Conservation (phyloP, 73 alveolate species). For the Durusdinium trenchii region DNA sequence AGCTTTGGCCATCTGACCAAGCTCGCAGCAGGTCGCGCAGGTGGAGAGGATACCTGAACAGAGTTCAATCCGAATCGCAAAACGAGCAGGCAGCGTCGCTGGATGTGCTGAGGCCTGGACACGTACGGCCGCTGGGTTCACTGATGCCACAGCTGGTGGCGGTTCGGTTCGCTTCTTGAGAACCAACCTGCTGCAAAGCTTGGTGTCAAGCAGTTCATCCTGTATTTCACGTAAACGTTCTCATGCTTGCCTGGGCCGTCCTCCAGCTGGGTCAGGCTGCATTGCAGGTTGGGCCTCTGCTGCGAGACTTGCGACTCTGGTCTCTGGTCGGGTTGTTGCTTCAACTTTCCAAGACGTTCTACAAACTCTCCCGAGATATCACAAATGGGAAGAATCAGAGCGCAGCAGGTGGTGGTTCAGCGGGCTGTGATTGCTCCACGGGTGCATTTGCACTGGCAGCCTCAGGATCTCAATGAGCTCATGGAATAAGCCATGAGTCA, state of each 20-base stretch:
- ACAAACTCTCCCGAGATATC: not conserved
- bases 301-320: too few relatives aligned
- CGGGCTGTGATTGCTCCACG: too few relatives aligned
- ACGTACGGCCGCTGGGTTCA: conserved; percentile 12
- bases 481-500: not conserved
- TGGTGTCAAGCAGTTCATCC: not conserved
- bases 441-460: not conserved
- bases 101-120: not conserved
- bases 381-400: not conserved
- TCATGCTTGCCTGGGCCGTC: conserved; percentile 74
- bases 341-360: not conserved
- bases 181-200: conserved; percentile 18
- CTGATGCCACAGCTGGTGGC: not conserved
- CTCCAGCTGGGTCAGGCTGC: conserved; percentile 90
- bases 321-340: too few relatives aligned
- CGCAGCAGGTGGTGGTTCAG: not conserved
- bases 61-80: not conserved
- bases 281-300: conserved; percentile 52
- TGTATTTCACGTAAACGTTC: not conserved
- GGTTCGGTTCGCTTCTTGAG: conserved; percentile 53
- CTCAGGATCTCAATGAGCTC: too few relatives aligned
- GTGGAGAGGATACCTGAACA: conserved; percentile 34
- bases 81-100: not conserved
- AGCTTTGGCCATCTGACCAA: not conserved
- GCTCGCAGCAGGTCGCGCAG: not conserved